These are phyloP conservation scores for Blastobotrys peoriensis DNA, from an alignment of 805 yeast genomes.

Conservation along the genomic window DNA sequence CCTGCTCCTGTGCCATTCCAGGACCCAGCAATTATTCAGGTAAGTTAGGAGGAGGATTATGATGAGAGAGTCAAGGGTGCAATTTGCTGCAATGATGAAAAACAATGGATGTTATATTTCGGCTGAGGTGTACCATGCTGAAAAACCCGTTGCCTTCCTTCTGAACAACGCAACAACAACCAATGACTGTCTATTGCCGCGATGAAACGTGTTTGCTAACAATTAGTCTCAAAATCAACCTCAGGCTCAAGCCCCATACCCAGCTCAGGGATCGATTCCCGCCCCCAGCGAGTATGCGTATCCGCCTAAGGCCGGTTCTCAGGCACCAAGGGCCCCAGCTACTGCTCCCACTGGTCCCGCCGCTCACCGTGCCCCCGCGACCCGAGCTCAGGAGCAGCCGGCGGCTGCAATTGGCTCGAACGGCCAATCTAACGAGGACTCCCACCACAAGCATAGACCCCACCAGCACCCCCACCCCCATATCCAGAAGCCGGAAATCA, in stretches of 20 bases:
- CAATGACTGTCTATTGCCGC: not conserved
- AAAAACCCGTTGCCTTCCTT: slow-evolving; percentile 42
- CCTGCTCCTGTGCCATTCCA: slow-evolving; percentile 33
- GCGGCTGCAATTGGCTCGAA: slow-evolving; percentile 1
- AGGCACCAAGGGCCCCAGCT: slow-evolving; percentile 15
- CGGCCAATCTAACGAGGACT: slow-evolving; percentile 5
- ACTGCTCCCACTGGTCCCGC: slow-evolving; percentile 27
- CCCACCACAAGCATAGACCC: slow-evolving; percentile 5
- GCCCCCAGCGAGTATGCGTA: slow-evolving; percentile 4
- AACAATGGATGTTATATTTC: slow-evolving; percentile 25
- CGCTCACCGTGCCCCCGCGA: slow-evolving; percentile 22
- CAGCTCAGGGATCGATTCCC: slow-evolving; percentile 10
- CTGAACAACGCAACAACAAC: slow-evolving; percentile 27
- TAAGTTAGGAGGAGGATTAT: slow-evolving; percentile 15
- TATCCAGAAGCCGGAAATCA: slow-evolving; percentile 8
- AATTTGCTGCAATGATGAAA: slow-evolving; percentile 26
- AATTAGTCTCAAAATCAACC: slow-evolving; percentile 14
- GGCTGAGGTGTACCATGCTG: slow-evolving; percentile 33
- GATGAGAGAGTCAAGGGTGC: slow-evolving; percentile 1
- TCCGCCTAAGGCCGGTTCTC: slow-evolving; percentile 4
- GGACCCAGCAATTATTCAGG: slow-evolving; percentile 32
- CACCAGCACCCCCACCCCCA: slow-evolving; percentile 7
- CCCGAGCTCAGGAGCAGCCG: not conserved
- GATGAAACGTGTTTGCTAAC: not conserved
- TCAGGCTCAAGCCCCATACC: slow-evolving; percentile 21